These are phyloP conservation scores for Drechslera avenae DNA, from an alignment of 2,329 filamentous ascomycete genomes.

Conservation along the genomic window DNA sequence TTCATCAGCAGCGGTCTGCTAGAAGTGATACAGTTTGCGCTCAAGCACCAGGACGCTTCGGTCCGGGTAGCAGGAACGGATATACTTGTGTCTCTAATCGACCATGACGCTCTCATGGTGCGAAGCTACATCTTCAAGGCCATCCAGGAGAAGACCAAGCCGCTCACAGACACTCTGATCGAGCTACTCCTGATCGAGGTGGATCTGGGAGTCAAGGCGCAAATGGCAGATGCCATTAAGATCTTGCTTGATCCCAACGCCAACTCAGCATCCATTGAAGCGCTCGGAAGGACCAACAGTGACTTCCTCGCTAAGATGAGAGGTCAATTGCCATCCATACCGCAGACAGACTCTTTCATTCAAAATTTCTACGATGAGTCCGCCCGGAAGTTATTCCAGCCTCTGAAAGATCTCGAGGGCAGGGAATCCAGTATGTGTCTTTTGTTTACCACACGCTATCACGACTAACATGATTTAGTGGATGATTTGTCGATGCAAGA, in stretches of 20 bases:
- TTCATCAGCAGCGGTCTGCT: slow-evolving; percentile 88
- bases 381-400: slow-evolving; percentile 82
- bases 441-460: background rate
- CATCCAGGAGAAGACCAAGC: slow-evolving; percentile 82
- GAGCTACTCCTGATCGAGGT: slow-evolving; percentile 89
- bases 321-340: slow-evolving; percentile 55
- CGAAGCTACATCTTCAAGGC: slow-evolving; percentile 91
- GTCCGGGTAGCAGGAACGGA: slow-evolving; percentile 93
- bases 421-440: slow-evolving; percentile 57
- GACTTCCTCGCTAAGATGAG: slow-evolving; percentile 71
- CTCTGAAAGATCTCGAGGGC: slow-evolving; percentile 78
- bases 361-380: slow-evolving; percentile 89
- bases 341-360: slow-evolving; percentile 84
- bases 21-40: slow-evolving; percentile 86
- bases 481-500: slow-evolving; percentile 79
- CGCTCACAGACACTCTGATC: slow-evolving; percentile 89
- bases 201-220: slow-evolving; percentile 92
- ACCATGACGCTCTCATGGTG: slow-evolving; percentile 94
- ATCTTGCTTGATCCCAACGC: slow-evolving; percentile 80
- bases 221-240: slow-evolving; percentile 94
- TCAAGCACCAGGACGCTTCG: slow-evolving; percentile 81
- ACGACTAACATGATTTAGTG: slow-evolving; percentile 54
- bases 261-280: slow-evolving; percentile 64
- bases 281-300: slow-evolving; percentile 64
- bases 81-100: slow-evolving; percentile 89